A percentile compares a stretch with the other conserved stretches of the same genome.
Conservation (phyloP, 164 flowering plant genomes). For the Aristolochia contorta region DNA sequence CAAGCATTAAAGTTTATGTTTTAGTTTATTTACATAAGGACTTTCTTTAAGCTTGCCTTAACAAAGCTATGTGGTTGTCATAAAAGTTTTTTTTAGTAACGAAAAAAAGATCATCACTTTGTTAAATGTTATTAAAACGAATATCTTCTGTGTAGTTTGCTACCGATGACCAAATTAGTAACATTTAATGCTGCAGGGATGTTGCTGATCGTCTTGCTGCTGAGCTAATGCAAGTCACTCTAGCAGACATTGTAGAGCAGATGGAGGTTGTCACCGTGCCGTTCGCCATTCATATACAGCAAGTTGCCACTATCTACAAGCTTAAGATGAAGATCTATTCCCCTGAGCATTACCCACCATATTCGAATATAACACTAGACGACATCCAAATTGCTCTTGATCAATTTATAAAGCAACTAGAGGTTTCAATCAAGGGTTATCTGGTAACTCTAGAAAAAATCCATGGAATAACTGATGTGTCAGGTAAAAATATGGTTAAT, state of each 20-base stretch:
- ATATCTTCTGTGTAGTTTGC: too few species aligned
- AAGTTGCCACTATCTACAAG: conserved; percentile 47
- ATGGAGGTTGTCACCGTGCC: conserved; percentile 58
- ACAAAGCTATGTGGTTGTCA: too few species aligned
- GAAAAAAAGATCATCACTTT: too few species aligned
- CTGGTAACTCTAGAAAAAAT: conserved; percentile 41
- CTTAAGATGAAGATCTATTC: conserved; percentile 47
- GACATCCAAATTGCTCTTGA: conserved; percentile 39
- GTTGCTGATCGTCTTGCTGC: conserved; percentile 60
- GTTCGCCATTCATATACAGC: conserved; percentile 17
- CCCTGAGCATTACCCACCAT: conserved; percentile 36
- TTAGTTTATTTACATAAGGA: background rate
- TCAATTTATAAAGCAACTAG: conserved; percentile 41
- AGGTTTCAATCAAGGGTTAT: conserved; percentile 51
- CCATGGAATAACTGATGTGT: conserved; percentile 49
- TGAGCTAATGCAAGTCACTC: conserved; percentile 51
- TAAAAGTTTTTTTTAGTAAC: too few species aligned
- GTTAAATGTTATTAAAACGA: too few species aligned
- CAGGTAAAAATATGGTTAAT: conserved; percentile 14
- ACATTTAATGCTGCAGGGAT: conserved; percentile 27
- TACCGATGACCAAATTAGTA: too few species aligned
- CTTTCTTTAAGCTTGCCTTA: too few species aligned
- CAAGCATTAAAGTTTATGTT: background rate
- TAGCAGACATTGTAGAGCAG: conserved; percentile 65
- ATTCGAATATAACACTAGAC: conserved; percentile 31